Conservation (phyloP, 169 alveolate species). For the Eimeria maxima region DNA sequence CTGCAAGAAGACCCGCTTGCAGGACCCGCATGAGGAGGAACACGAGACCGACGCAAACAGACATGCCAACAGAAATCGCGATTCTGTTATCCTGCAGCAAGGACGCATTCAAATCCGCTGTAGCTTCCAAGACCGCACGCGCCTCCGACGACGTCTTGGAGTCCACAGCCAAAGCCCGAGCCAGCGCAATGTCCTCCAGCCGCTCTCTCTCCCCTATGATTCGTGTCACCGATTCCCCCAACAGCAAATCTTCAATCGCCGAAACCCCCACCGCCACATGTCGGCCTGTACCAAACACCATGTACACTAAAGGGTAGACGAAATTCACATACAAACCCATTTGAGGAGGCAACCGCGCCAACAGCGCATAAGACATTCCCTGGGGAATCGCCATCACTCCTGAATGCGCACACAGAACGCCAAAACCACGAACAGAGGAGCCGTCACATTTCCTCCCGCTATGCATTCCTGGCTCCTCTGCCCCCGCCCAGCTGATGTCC, state of each 20-base stretch:
- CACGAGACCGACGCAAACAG: slow-evolving; percentile 75
- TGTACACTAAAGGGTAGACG: slow-evolving; percentile 80
- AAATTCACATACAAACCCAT: slow-evolving; percentile 81
- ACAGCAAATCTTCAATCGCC: slow-evolving; percentile 82
- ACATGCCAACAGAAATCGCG: slow-evolving; percentile 69
- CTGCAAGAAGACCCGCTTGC: slow-evolving; percentile 81
- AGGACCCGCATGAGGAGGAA: slow-evolving; percentile 70
- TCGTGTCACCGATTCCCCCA: slow-evolving; percentile 81
- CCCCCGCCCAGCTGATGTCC: background rate
- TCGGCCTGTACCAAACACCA: slow-evolving; percentile 80
- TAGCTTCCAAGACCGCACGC: slow-evolving; percentile 17
- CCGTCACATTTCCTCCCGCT: background rate
- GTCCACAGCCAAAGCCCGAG: slow-evolving; percentile 47
- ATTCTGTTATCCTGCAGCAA: slow-evolving; percentile 46
- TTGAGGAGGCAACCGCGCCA: slow-evolving; percentile 84
- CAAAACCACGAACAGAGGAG: background rate
- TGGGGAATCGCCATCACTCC: slow-evolving; percentile 84
- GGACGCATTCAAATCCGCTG: slow-evolving; percentile 34
- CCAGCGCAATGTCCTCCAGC: slow-evolving; percentile 46
- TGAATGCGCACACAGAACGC: background rate
- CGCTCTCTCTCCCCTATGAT: slow-evolving; percentile 73
- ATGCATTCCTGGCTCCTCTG: background rate
- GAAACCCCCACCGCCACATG: slow-evolving; percentile 82
- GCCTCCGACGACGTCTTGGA: slow-evolving; percentile 30
- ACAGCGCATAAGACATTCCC: slow-evolving; percentile 85